These are phyloP conservation scores for Blastomyces parvus DNA, from an alignment of 2,329 filamentous ascomycete genomes.

Conservation along the genomic window DNA sequence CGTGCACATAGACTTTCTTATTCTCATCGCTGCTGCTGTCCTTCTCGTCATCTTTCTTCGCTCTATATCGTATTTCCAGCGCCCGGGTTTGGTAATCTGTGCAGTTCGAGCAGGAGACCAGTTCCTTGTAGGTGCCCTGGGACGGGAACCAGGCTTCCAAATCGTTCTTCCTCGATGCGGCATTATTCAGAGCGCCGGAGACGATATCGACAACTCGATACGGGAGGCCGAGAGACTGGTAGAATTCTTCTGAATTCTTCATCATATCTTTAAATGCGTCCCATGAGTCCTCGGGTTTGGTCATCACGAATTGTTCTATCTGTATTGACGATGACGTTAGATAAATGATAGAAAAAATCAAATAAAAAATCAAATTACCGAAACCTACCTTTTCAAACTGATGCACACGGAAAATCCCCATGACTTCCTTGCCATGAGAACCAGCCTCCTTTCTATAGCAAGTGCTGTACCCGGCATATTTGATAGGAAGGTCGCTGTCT, in stretches of 20 bases:
- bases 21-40: constrained; percentile 40
- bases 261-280: constrained; percentile 93
- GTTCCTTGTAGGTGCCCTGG: constrained; percentile 96
- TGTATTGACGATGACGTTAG: constrained; percentile 18
- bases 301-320: constrained; percentile 71
- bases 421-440: constrained; percentile 82
- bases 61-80: constrained; percentile 82
- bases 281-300: constrained; percentile 85
- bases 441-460: constrained; percentile 96
- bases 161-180: constrained; percentile 85
- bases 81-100: constrained; percentile 94
- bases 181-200: constrained; percentile 88
- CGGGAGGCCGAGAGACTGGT: constrained; percentile 76
- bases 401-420: constrained; percentile 96
- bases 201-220: constrained; percentile 92
- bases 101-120: constrained; percentile 96
- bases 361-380: background rate
- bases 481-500: constrained; percentile 76
- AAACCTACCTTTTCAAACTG: constrained; percentile 77
- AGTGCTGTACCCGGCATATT: constrained; percentile 84
- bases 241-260: constrained; percentile 81
- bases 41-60: constrained; percentile 56
- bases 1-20: constrained; percentile 91
- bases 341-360: too few species aligned
- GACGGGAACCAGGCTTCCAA: constrained; percentile 94